A percentile compares a stretch with the other conserved stretches of the same genome.
Evolutionary conservation across 768 basidiomycete species (phyloP).

Genomic region (Termitomyces sp.): DNA sequence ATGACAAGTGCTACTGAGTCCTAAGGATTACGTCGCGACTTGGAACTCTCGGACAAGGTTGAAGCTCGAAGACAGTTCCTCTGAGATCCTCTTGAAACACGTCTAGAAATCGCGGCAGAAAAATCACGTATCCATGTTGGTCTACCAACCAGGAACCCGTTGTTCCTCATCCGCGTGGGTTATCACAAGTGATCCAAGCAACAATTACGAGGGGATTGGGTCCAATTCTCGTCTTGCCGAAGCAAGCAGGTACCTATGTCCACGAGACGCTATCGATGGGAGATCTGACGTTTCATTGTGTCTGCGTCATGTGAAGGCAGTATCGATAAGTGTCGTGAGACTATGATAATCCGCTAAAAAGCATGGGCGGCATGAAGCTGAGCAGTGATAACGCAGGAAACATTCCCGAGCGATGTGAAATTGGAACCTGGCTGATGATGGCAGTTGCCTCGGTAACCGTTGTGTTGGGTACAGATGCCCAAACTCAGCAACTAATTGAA

Average conservation of each 20-base stretch:
- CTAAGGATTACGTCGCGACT: not conserved
- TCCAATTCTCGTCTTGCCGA: constrained; percentile 2
- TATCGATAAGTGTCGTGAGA: constrained; percentile 4
- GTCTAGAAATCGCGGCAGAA: constrained; percentile 9
- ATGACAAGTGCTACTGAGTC: not conserved
- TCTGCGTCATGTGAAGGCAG: not conserved
- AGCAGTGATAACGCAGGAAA: not conserved
- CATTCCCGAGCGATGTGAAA: constrained; percentile 7
- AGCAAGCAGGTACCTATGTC: not conserved
- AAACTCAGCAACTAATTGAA: constrained; percentile 2
- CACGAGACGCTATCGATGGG: constrained; percentile 5
- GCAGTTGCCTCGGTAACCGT: constrained; percentile 19
- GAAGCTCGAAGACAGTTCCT: not conserved
- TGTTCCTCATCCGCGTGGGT: not conserved
- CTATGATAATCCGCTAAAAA: not conserved
- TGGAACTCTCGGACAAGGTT: not conserved
- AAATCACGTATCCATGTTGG: constrained; percentile 5
- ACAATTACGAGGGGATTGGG: not conserved
- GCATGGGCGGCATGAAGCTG: not conserved
- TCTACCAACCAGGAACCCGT: constrained; percentile 12
- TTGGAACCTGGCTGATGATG: constrained; percentile 4
- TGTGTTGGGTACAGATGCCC: constrained; percentile 9
- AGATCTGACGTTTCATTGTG: not conserved
- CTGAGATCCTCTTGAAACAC: not conserved
- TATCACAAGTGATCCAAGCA: not conserved